Conservation (phyloP, 495 filamentous ascomycete species). For the Friedmanniomyces simplex region DNA sequence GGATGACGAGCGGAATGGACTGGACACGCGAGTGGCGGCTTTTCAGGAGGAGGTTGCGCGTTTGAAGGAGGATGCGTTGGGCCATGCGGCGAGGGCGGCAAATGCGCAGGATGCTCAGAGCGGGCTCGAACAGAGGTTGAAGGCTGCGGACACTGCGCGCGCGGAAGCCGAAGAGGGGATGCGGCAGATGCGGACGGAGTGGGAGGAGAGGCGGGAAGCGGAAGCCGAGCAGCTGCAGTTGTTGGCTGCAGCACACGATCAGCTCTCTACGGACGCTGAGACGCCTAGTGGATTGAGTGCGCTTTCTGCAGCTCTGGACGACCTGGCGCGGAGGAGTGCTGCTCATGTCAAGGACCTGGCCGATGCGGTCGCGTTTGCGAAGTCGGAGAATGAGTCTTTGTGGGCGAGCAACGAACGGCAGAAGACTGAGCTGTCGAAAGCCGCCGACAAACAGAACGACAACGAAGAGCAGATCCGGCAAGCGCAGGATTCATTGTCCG, state of each 20-base stretch:
- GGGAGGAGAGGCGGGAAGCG: conserved; percentile 37
- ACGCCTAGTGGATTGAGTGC: conserved; percentile 52
- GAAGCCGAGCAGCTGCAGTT: conserved; percentile 44
- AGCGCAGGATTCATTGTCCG: conserved; percentile 35
- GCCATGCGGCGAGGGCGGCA: conserved; percentile 38
- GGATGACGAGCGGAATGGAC: conserved; percentile 61
- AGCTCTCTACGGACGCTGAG: conserved; percentile 48
- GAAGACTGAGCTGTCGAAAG: conserved; percentile 20
- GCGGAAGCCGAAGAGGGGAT: conserved; percentile 34
- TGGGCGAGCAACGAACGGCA: conserved; percentile 23
- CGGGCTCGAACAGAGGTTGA: conserved; percentile 41
- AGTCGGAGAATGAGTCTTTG: conserved; percentile 29
- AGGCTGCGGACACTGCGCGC: conserved; percentile 39
- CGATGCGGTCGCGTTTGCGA: conserved; percentile 30
- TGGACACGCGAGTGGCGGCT: conserved; percentile 56
- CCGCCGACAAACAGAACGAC: conserved; percentile 19
- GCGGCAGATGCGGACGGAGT: conserved; percentile 32
- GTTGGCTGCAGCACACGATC: conserved; percentile 52
- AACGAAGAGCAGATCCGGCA: conserved; percentile 18
- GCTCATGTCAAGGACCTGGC: conserved; percentile 28
- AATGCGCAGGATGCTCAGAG: conserved; percentile 44
- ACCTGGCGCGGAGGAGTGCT: conserved; percentile 29
- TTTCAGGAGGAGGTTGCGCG: conserved; percentile 60
- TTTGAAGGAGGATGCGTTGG: conserved; percentile 16
- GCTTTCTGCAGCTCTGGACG: conserved; percentile 41